Evolutionary conservation across 768 basidiomycete genomes (phyloP).

Genomic region (Cyclocybe cylindracea): DNA sequence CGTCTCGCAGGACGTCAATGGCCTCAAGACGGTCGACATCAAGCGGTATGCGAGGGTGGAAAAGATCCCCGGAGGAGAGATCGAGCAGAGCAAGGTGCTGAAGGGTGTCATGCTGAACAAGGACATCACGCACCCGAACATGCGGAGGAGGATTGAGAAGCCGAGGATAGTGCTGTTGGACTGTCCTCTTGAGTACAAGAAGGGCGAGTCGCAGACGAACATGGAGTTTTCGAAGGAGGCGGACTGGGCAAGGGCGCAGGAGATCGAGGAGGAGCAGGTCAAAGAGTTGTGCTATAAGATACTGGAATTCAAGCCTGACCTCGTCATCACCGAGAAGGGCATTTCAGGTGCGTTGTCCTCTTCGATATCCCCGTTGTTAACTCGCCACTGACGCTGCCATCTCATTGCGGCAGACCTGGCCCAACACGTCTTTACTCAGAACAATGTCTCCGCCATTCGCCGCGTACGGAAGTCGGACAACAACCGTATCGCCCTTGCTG

Average conservation of each 20-base stretch:
- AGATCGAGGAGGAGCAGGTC: slow-evolving; percentile 97
- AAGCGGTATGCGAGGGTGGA: slow-evolving; percentile 98
- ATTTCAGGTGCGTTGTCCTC: slow-evolving; percentile 69
- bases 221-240: slow-evolving; percentile 95
- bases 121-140: slow-evolving; percentile 86
- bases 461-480: slow-evolving; percentile 99
- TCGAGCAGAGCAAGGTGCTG: slow-evolving; percentile 87
- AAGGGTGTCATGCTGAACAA: slow-evolving; percentile 97
- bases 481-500: slow-evolving; percentile 95
- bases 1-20: slow-evolving; percentile 49
- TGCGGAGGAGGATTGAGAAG: slow-evolving; percentile 88
- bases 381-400: neutral
- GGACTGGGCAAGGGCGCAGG: slow-evolving; percentile 90
- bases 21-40: slow-evolving; percentile 84
- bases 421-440: slow-evolving; percentile 85
- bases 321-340: slow-evolving; percentile 97
- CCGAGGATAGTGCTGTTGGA: slow-evolving; percentile 90
- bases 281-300: slow-evolving; percentile 83
- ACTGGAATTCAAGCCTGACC: slow-evolving; percentile 91
- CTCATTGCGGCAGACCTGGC: slow-evolving; percentile 70
- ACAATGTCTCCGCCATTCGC: slow-evolving; percentile 90
- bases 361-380: neutral
- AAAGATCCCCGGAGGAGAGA: slow-evolving; percentile 97
- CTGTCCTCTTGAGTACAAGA: slow-evolving; percentile 98
- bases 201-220: slow-evolving; percentile 97